Conservation (phyloP, 2,329 filamentous ascomycete species). For the Neofusicoccum umdonicola region DNA sequence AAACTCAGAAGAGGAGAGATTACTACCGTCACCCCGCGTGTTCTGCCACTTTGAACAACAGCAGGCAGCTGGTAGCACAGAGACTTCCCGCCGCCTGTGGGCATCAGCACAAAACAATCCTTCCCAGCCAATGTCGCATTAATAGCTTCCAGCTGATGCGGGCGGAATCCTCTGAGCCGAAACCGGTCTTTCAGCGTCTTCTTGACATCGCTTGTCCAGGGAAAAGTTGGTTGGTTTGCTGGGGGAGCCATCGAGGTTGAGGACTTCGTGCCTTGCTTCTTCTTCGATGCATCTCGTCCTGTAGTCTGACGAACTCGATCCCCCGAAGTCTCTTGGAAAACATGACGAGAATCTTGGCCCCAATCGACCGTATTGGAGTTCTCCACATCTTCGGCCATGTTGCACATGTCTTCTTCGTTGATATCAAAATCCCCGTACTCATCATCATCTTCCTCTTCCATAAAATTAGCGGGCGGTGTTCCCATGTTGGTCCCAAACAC, state of each 20-base stretch:
- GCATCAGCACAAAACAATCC: slow-evolving; percentile 95
- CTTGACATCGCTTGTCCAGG: slow-evolving; percentile 86
- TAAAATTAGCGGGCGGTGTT: slow-evolving; percentile 29
- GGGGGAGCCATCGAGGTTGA: slow-evolving; percentile 21
- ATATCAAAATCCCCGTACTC: slow-evolving; percentile 19
- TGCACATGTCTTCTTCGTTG: slow-evolving; percentile 33
- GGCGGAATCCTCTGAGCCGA: slow-evolving; percentile 79
- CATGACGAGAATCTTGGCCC: slow-evolving; percentile 26
- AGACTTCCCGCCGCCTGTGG: slow-evolving; percentile 94
- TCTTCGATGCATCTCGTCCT: not conserved
- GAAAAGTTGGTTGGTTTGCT: slow-evolving; percentile 46
- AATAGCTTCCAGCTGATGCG: slow-evolving; percentile 91
- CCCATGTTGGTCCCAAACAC: slow-evolving; percentile 35
- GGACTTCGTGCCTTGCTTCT: slow-evolving; percentile 20
- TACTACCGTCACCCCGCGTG: slow-evolving; percentile 83
- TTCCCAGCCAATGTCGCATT: slow-evolving; percentile 85
- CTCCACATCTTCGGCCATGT: slow-evolving; percentile 44
- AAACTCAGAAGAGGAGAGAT: slow-evolving; percentile 92
- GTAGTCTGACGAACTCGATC: slow-evolving; percentile 23
- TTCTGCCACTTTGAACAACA: slow-evolving; percentile 75
- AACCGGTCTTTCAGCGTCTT: slow-evolving; percentile 79
- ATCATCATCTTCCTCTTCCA: slow-evolving; percentile 23
- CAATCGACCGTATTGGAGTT: slow-evolving; percentile 32
- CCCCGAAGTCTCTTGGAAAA: slow-evolving; percentile 24
- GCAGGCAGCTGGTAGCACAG: slow-evolving; percentile 95